phyloP scores from a whole-genome alignment of 2,329 filamentous ascomycete genomes.

The Aureobasidium sp. region DNA sequence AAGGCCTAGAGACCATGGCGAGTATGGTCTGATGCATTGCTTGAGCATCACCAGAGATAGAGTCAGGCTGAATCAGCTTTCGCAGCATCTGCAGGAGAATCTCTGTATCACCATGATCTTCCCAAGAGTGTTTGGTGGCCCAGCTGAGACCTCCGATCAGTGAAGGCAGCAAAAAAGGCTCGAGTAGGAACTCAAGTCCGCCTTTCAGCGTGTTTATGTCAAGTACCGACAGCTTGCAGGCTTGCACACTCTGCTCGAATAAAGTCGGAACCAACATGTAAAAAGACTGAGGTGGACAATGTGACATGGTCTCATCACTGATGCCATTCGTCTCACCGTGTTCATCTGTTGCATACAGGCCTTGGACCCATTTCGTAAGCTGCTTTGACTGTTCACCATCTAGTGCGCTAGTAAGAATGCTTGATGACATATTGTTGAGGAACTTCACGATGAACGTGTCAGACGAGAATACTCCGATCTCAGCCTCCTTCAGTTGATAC shows the following conservation, averaged over 20 bases:
- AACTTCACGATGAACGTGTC: slow-evolving; percentile 77
- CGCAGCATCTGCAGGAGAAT: slow-evolving; percentile 77
- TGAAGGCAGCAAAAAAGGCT: slow-evolving; percentile 83
- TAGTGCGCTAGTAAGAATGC: slow-evolving; percentile 65
- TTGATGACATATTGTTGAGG: slow-evolving; percentile 65
- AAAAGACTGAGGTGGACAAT: slow-evolving; percentile 85
- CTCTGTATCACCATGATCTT: slow-evolving; percentile 68
- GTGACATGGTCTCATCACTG: slow-evolving; percentile 83
- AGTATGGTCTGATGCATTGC: slow-evolving; percentile 77
- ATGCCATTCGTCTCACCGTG: slow-evolving; percentile 66
- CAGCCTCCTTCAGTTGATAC: slow-evolving; percentile 70
- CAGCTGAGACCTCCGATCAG: slow-evolving; percentile 78
- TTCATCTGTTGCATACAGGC: slow-evolving; percentile 76
- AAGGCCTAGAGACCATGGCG: slow-evolving; percentile 73
- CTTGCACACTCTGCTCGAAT: slow-evolving; percentile 79
- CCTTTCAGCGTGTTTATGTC: slow-evolving; percentile 76
- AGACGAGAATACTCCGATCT: slow-evolving; percentile 67
- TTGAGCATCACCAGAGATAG: slow-evolving; percentile 76
- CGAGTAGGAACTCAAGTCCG: slow-evolving; percentile 82
- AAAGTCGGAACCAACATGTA: slow-evolving; percentile 81
- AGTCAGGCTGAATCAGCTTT: slow-evolving; percentile 74
- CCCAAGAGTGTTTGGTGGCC: slow-evolving; percentile 75
- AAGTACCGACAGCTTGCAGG: slow-evolving; percentile 70
- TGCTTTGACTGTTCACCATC: slow-evolving; percentile 71
- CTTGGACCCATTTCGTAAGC: slow-evolving; percentile 78